These are phyloP conservation scores for Craterostigma plantagineum DNA, from an alignment of 257 asterid genomes.

Conservation along the genomic window DNA sequence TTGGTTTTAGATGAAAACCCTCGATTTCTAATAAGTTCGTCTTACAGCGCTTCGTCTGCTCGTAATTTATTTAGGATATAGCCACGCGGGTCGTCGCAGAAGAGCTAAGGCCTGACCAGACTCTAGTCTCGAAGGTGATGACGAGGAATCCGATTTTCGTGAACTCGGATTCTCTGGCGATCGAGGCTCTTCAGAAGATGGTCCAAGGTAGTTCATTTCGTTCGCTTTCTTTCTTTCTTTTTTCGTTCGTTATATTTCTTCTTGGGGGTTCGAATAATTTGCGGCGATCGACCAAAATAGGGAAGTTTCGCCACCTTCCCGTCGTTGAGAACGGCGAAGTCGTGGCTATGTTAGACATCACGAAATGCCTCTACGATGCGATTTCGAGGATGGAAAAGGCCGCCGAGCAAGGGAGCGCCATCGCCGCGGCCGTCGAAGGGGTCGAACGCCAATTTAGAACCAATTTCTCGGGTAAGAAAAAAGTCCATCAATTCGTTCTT, in stretches of 20 bases:
- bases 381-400: slow-evolving; percentile 97
- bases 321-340: slow-evolving; percentile 99
- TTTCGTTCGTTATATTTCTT: too few species aligned
- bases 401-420: slow-evolving; percentile 92
- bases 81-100: slow-evolving; percentile 90
- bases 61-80: slow-evolving; percentile 63
- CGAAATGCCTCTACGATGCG: slow-evolving; percentile 94
- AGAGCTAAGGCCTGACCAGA: slow-evolving; percentile 79
- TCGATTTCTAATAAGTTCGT: too few species aligned
- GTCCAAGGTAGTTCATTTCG: slow-evolving; percentile 65
- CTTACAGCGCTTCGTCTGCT: too few species aligned
- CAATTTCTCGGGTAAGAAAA: slow-evolving; percentile 70
- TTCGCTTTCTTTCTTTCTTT: slow-evolving; percentile 5
- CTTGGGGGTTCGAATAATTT: too few species aligned
- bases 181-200: slow-evolving; percentile 97
- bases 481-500: neutral
- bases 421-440: slow-evolving; percentile 98
- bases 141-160: slow-evolving; percentile 89
- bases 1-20: too few species aligned
- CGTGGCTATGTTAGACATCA: slow-evolving; percentile 76
- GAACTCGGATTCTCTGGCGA: slow-evolving; percentile 72
- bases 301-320: slow-evolving; percentile 92
- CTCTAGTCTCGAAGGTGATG: slow-evolving; percentile 75
- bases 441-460: slow-evolving; percentile 85
- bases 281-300: slow-evolving; percentile 18